A percentile compares a stretch with the other conserved stretches of the same genome.
Evolutionary conservation across 2,329 filamentous ascomycete species (phyloP).

Genomic region (Neonectria hederae): DNA sequence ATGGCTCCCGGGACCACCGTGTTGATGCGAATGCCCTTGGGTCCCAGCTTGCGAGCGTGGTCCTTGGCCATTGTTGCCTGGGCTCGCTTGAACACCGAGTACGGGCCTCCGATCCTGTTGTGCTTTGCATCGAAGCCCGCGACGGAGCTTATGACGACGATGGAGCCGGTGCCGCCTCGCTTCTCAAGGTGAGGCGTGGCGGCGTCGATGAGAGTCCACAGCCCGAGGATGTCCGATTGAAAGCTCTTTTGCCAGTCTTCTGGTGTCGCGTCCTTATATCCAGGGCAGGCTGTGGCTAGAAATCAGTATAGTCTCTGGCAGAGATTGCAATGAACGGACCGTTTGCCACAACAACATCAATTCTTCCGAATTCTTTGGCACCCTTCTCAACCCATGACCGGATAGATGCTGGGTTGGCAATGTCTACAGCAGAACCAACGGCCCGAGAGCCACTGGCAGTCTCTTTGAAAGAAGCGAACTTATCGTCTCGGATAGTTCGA

Average conservation of each 20-base stretch:
- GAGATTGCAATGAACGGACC: constrained; percentile 16
- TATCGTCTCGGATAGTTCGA: constrained; percentile 29
- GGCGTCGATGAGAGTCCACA: constrained; percentile 34
- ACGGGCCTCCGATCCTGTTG: constrained; percentile 25
- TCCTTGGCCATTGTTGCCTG: constrained; percentile 40
- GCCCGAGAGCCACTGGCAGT: constrained; percentile 23
- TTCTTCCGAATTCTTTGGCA: constrained; percentile 32
- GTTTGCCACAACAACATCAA: constrained; percentile 40
- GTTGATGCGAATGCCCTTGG: constrained; percentile 39
- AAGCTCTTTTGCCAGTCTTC: constrained; percentile 40
- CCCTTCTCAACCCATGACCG: constrained; percentile 30
- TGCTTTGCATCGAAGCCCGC: constrained; percentile 36
- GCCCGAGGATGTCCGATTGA: constrained; percentile 37
- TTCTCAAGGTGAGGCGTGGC: constrained; percentile 31
- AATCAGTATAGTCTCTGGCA: neutral
- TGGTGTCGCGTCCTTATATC: constrained; percentile 1
- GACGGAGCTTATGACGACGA: constrained; percentile 39
- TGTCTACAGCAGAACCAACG: constrained; percentile 36
- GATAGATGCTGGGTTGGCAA: constrained; percentile 24
- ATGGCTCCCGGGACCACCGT: constrained; percentile 34
- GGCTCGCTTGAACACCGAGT: constrained; percentile 37
- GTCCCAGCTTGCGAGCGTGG: constrained; percentile 30
- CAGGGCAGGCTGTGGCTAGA: constrained; percentile 22
- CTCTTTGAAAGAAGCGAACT: constrained; percentile 31
- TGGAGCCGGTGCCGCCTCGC: constrained; percentile 32